These are phyloP conservation scores for Colletotrichum sp. DNA, from an alignment of 2,329 filamentous ascomycete genomes.

Conservation along the genomic window DNA sequence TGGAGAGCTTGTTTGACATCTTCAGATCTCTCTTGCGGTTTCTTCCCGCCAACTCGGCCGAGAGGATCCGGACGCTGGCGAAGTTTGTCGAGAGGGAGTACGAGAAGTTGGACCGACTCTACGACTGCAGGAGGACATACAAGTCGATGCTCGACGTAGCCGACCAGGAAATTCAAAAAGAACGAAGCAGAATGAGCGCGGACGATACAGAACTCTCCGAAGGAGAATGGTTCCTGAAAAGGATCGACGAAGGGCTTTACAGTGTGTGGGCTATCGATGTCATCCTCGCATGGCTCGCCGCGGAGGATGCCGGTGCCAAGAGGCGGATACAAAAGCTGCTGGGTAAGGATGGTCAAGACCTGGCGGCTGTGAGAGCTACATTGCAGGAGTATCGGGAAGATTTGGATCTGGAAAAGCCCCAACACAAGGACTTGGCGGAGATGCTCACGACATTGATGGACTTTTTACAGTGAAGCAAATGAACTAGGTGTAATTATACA, in stretches of 20 bases:
- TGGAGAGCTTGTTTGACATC: conserved; percentile 78
- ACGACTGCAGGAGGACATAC: conserved; percentile 76
- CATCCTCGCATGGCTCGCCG: conserved; percentile 87
- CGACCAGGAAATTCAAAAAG: conserved; percentile 63
- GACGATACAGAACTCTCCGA: conserved; percentile 64
- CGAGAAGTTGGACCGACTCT: conserved; percentile 77
- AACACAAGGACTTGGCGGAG: conserved; percentile 62
- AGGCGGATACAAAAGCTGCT: conserved; percentile 68
- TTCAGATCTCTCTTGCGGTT: conserved; percentile 83
- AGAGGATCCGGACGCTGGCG: conserved; percentile 82
- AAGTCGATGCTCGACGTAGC: conserved; percentile 64
- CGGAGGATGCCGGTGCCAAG: conserved; percentile 82
- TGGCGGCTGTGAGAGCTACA: conserved; percentile 68
- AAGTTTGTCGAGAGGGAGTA: conserved; percentile 98
- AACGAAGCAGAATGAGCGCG: conserved; percentile 39
- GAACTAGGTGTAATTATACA: not conserved
- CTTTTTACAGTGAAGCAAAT: conserved; percentile 43
- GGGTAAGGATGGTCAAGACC: conserved; percentile 69
- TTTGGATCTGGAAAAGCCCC: conserved; percentile 60
- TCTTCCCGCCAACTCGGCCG: conserved; percentile 77
- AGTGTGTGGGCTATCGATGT: conserved; percentile 84
- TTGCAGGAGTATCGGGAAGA: conserved; percentile 65
- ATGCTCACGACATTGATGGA: conserved; percentile 59
- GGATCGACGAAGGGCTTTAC: conserved; percentile 85
- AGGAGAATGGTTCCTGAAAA: conserved; percentile 74